Evolutionary conservation across 495 filamentous ascomycete genomes (phyloP).

Genomic region (Aspergillus baeticus): DNA sequence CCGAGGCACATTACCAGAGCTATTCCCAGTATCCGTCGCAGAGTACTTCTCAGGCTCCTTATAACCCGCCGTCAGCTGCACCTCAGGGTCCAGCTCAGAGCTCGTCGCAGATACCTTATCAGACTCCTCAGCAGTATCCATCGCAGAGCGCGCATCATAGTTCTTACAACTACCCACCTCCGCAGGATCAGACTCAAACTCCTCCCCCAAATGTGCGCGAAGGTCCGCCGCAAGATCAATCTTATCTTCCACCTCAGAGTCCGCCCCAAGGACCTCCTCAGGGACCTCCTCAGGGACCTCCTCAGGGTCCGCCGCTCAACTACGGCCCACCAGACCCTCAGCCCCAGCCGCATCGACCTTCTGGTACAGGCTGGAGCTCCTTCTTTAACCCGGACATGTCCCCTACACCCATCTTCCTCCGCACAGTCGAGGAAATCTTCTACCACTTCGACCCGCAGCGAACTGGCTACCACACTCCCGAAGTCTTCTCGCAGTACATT

Average conservation of each 20-base stretch:
- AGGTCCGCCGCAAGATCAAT: no score
- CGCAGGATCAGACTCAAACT: background rate
- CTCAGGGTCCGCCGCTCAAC: background rate
- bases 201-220: no score
- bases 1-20: no score
- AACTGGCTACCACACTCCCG: conserved; percentile 2
- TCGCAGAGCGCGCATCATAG: no score
- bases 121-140: no score
- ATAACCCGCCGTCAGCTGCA: no score
- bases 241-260: background rate
- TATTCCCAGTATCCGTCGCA: no score
- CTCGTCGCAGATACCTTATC: no score
- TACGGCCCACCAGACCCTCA: background rate
- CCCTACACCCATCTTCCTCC: background rate
- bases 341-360: background rate
- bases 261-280: background rate
- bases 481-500: conserved; percentile 1
- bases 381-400: conserved; percentile 5
- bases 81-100: no score
- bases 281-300: no score
- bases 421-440: conserved; percentile 6
- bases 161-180: no score
- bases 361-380: background rate
- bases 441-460: conserved; percentile 3
- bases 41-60: no score